Percentiles rank a stretch among this genome's conserved stretches.
phyloP scores from a whole-genome alignment of 192 early-diverging fungal species.

The Ramicandelaber brevisporus region DNA sequence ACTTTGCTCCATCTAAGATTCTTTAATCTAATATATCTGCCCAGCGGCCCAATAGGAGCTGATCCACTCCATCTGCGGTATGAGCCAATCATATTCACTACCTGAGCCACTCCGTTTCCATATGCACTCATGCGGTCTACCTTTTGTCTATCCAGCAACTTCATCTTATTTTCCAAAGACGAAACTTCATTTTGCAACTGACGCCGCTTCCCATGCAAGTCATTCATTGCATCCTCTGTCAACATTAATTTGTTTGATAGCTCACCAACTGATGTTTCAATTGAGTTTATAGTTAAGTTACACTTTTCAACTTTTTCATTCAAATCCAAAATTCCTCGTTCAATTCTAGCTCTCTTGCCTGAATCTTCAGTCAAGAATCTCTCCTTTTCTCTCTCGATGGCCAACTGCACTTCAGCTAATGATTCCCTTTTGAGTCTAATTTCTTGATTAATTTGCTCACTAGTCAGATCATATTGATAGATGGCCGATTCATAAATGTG shows the following conservation, averaged over 20 bases:
- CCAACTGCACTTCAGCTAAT: too few species aligned
- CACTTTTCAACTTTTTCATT: too few species aligned
- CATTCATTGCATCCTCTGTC: neutral
- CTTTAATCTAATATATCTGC: conserved; percentile 28
- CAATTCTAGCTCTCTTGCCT: too few species aligned
- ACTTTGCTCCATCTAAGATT: conserved; percentile 24
- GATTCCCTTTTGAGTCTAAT: too few species aligned
- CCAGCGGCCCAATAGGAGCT: conserved; percentile 42
- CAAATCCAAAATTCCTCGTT: too few species aligned
- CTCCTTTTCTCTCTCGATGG: too few species aligned
- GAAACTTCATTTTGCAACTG: neutral
- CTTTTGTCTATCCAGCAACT: conserved; percentile 25
- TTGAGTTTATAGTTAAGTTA: too few species aligned
- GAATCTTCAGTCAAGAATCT: too few species aligned
- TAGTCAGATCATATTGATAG: too few species aligned
- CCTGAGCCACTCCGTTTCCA: conserved; percentile 34
- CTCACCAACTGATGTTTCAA: neutral
- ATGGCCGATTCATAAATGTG: too few species aligned
- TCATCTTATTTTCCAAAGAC: conserved; percentile 4
- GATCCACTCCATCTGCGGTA: conserved; percentile 14
- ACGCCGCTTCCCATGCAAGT: neutral
- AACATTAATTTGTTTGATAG: neutral
- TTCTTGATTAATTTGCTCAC: too few species aligned
- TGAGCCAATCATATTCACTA: conserved; percentile 19
- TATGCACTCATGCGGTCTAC: conserved; percentile 45